Base-by-base conservation (phyloP, 352 stramenopile genomes). In the Thalassiosira sp. region DNA sequence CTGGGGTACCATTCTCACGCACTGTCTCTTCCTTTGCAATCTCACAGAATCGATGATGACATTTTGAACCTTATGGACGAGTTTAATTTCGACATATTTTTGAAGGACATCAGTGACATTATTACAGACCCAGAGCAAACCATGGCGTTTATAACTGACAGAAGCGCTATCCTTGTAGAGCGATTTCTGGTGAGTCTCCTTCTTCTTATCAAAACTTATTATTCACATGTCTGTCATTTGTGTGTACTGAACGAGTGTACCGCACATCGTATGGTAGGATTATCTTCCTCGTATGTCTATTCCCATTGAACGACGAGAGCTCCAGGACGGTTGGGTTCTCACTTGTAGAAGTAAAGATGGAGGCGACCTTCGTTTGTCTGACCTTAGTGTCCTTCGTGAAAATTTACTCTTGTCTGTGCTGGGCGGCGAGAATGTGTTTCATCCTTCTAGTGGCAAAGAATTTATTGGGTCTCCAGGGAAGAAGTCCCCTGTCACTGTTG, bases 251-350 rank as follows among this genome's bases (percentile, higher is more conserved):
- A 27, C 35, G 5, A n/a, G n/a, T n/a, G n/a, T n/a, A n/a, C n/a
- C n/a, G n/a, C n/a, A n/a, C n/a, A n/a, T n/a, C n/a, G n/a, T n/a
- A n/a, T n/a, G n/a, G n/a, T n/a, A 88, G 77, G 84, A 90, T 54
- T 91, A 93, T 59, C 72, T 93, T 10, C 87, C 87, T 77, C 86
- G 84, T 67, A 88, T 93, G 73, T 89, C 82, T 0, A 93, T 93
- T 61, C 87, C 87, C 16, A 83, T 93, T 59, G 85, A 93, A 71
- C 84, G 83, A 33, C 69, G 85, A 42, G 83, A 90, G 37, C 67
- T 93, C 15, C 72, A 77, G 42, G 87, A 91, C 59, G 83, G 85
- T 33, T 93, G 85, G 85, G 78, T 90, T n/a, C 49, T 93, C 1
- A 91, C 87, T 51, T 93, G 87, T 64, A 72, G 81, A 46, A 77